Percentiles rank a stretch among this genome's conserved stretches.
Evolutionary conservation across 2,329 filamentous ascomycete genomes (phyloP).

Genomic region (Colletotrichum zoysiae): DNA sequence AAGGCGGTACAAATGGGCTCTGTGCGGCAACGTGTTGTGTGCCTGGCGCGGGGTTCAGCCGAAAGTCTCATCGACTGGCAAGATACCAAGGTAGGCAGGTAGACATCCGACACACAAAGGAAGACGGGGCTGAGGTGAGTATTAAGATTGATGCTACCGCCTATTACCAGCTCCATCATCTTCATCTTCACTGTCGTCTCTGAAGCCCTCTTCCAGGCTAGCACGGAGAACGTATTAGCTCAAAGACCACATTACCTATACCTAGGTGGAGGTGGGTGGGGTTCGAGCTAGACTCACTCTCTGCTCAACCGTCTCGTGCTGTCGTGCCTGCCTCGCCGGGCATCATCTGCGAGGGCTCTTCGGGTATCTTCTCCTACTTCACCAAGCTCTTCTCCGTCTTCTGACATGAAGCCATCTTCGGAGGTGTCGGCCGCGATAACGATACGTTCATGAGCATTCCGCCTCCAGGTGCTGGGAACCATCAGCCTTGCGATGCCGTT

Average conservation of each 20-base stretch:
- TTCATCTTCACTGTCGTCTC: slow-evolving; percentile 61
- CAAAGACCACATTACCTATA: background rate
- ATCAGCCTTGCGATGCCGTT: slow-evolving; percentile 55
- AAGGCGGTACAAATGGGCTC: slow-evolving; percentile 10
- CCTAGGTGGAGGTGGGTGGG: background rate
- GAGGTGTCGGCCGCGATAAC: slow-evolving; percentile 56
- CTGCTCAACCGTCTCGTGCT: slow-evolving; percentile 76
- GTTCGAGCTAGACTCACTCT: slow-evolving; percentile 64
- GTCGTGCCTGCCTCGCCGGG: slow-evolving; percentile 56
- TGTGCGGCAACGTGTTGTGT: slow-evolving; percentile 17
- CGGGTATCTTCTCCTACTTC: slow-evolving; percentile 66
- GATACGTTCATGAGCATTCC: slow-evolving; percentile 55
- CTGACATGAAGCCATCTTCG: slow-evolving; percentile 69
- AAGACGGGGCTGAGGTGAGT: slow-evolving; percentile 29
- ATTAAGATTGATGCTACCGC: slow-evolving; percentile 37
- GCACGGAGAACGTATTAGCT: slow-evolving; percentile 35
- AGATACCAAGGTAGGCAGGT: background rate
- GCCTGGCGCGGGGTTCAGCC: slow-evolving; percentile 17
- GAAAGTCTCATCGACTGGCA: slow-evolving; percentile 23
- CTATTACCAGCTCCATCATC: slow-evolving; percentile 43
- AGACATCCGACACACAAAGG: background rate
- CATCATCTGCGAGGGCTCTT: slow-evolving; percentile 55
- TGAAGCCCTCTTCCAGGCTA: slow-evolving; percentile 70
- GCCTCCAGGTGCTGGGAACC: slow-evolving; percentile 63
- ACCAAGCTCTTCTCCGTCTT: slow-evolving; percentile 78